Base-by-base conservation (phyloP, 140 eudicot genomes). In the Oenanthe javanica region DNA sequence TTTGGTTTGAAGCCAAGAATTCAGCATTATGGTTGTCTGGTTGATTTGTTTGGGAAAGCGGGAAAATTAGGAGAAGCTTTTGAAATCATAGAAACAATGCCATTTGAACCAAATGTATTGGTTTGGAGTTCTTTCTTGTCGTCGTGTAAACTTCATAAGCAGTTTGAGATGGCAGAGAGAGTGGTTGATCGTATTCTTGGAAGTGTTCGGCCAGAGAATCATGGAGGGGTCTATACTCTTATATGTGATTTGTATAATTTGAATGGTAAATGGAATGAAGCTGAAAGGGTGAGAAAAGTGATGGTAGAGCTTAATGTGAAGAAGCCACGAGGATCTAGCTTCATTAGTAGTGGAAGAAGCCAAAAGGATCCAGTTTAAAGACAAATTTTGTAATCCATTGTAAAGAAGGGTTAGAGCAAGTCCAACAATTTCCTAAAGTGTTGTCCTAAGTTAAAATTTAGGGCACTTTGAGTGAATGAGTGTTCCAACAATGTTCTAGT, bases 1-100 rank as follows among this genome's bases (percentile, higher is more conserved):
- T 84, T 63, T 59, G 89, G 89, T 1, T 64, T 87, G 77, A 84
- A 87, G 81, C 92, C 92, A 6, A 87, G 77, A 59, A 83, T 91
- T 80, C 91, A 91, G 80, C 93, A 91, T 76, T 89, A 86, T 54
- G 86, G 96, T 42, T 91, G 96, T 80, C 81, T 91, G 90, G 92
- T 91, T 55, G 90, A 89, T 82, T 75, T 89, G 83, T 84, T 83
- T 83, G 93, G 96, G 9, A 91, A 89, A 78, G 87, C 90, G 0
- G 96, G 96, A 50, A 64, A 81, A 54, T 79, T 91, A 12, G 87
- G 81, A 71, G 89, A 86, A 78, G 92, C 96, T 11, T 89, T 82
- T 63, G 93, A 86, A 23, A 85, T 86, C 80, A 89, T 89, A 9
- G 79, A 77, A 52, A 87, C 66, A n/a, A 87, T 89, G 93, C 83